Evolutionary conservation across 306 rosid genomes (phyloP).

Genomic region (Elaeagnus macrophylla): DNA sequence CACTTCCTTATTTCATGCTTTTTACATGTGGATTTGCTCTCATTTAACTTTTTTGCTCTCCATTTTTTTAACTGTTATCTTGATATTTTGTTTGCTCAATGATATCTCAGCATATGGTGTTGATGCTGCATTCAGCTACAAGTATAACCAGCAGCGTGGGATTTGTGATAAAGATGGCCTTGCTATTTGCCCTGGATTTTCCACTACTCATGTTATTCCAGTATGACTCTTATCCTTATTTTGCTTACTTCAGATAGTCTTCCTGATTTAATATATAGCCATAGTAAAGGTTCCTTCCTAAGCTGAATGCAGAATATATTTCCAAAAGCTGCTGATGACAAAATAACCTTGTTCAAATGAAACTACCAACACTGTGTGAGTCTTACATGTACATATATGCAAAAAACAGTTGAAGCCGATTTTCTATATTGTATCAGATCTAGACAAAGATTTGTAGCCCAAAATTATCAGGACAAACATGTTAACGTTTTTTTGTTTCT

Average conservation of each 20-base stretch:
- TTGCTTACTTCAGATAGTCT: constrained; percentile 3
- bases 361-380: no score
- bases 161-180: constrained; percentile 83
- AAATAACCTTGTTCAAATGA: background rate
- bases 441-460: no score
- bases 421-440: background rate
- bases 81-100: constrained; percentile 15
- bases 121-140: constrained; percentile 93
- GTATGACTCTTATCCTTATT: constrained; percentile 40
- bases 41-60: background rate
- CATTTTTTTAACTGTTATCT: background rate
- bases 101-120: constrained; percentile 75
- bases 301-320: background rate
- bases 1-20: no score
- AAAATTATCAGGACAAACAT: no score
- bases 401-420: background rate
- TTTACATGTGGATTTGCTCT: background rate
- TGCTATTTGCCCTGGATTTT: constrained; percentile 90
- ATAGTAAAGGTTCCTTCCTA: no score
- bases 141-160: constrained; percentile 70
- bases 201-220: constrained; percentile 85
- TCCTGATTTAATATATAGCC: background rate
- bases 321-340: background rate
- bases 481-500: background rate
- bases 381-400: no score